phyloP scores from a whole-genome alignment of 352 stramenopile species.

The Phytophthora citricola region DNA sequence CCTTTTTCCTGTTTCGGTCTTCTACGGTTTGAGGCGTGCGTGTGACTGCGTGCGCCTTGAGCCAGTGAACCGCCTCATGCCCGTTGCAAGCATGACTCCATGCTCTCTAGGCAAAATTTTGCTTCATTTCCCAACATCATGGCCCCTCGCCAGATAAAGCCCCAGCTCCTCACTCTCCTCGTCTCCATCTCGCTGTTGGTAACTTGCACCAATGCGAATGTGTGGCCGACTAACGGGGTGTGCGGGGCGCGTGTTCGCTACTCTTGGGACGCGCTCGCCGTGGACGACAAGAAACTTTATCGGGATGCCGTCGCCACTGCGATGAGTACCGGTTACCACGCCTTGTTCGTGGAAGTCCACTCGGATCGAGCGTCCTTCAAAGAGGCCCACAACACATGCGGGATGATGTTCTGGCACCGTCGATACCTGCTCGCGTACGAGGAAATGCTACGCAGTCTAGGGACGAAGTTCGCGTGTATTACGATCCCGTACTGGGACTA shows the following conservation, averaged over 20 bases:
- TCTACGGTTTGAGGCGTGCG: constrained; percentile 32
- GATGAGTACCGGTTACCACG: constrained; percentile 61
- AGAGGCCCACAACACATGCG: constrained; percentile 57
- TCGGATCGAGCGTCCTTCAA: constrained; percentile 44
- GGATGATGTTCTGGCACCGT: constrained; percentile 76
- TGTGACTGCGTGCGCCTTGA: constrained; percentile 19
- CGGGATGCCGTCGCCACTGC: constrained; percentile 59
- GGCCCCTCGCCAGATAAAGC: constrained; percentile 22
- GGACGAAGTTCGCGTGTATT: constrained; percentile 62
- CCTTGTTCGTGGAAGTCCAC: constrained; percentile 65
- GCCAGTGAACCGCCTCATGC: constrained; percentile 12
- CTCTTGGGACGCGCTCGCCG: constrained; percentile 50
- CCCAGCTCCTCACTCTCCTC: constrained; percentile 22
- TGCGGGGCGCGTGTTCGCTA: constrained; percentile 59
- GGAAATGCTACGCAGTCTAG: constrained; percentile 76
- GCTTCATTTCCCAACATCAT: constrained; percentile 38
- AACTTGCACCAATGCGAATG: constrained; percentile 8
- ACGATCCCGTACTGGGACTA: constrained; percentile 87
- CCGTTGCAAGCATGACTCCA: too few relatives aligned
- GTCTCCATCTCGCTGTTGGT: constrained; percentile 28
- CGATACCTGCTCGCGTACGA: constrained; percentile 72
- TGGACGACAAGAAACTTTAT: constrained; percentile 68
- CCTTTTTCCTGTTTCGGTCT: constrained; percentile 20
- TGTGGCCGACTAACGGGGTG: constrained; percentile 32
- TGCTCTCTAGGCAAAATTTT: not conserved